Evolutionary conservation across 106 monocot genomes (phyloP), one percentile per base, ranked within the genome.

Genomic region (Dactylorhiza incarnata): DNA sequence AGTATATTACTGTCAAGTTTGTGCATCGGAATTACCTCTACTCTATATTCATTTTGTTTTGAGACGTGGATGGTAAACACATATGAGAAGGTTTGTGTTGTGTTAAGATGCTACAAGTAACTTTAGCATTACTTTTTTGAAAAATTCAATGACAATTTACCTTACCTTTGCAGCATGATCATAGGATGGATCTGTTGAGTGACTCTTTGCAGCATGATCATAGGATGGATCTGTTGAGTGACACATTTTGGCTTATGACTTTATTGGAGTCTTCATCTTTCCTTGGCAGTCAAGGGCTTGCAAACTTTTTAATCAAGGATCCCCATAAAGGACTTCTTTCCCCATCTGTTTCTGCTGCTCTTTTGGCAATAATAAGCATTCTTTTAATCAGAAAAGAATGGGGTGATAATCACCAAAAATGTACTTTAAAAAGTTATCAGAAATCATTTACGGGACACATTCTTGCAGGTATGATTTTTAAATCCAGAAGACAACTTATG

Each of bases 211-310:
- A 91, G 95, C 93, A 91, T 89, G 90, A 85, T 24, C 85, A 93
- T 68, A 90, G 82, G 65, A 78, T 87, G 54, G 93, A 93, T 71
- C 55, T 89, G 69, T 77, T 99, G 43, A 79, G 20, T 24, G 91
- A 94, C 19, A 94, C 89, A 23, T 99, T 99, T 74, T 99, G 99
- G 99, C 75, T 91, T 54, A 94, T 94, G 91, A 83, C 79, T 59
- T 94, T 94, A 79, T 90, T 84, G 23, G 99, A 87, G 70, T 91
- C 94, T 70, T 79, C 85, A 55, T 89, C 94, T 82, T 82, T 94
- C 48, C 67, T 99, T 80, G 86, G 87, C 73, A 90, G 94, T 56
- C 99, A 94, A 92, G 86, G 73, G 51, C 22, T 99, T 62, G 82
- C 91, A 79, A 99, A 99, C 75, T 24, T 89, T 20, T 78, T 88